Percentiles rank a stretch among this genome's conserved stretches.
Evolutionary conservation across 2,329 filamentous ascomycete species (phyloP).

Genomic region (Aureobasidium leucospermi): DNA sequence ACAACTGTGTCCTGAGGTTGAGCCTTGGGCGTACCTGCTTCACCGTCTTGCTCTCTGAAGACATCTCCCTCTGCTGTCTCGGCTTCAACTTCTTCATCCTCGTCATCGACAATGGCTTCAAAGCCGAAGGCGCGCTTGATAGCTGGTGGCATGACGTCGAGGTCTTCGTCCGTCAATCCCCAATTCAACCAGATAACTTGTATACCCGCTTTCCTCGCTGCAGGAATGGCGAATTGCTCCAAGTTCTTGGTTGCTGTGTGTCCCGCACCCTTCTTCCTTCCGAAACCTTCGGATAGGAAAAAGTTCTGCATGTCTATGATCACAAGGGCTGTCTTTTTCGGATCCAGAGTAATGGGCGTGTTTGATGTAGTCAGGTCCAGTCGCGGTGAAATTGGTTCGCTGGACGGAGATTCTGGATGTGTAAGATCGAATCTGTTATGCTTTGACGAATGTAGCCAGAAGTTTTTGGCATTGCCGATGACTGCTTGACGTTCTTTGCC

Average conservation of each 20-base stretch:
- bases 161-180: constrained; percentile 33
- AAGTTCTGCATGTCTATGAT: constrained; percentile 40
- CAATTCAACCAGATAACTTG: constrained; percentile 37
- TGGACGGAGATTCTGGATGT: constrained; percentile 29
- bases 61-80: constrained; percentile 14
- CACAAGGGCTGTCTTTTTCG: constrained; percentile 31
- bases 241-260: constrained; percentile 36
- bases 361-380: constrained; percentile 23
- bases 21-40: constrained; percentile 8
- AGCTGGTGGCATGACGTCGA: constrained; percentile 33
- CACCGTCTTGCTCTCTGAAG: constrained; percentile 15
- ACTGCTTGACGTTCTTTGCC: constrained; percentile 27
- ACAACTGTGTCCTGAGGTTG: constrained; percentile 15
- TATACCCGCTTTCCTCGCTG: constrained; percentile 37
- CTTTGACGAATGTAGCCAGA: constrained; percentile 39
- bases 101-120: constrained; percentile 21
- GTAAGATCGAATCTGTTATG: constrained; percentile 40
- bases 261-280: constrained; percentile 30
- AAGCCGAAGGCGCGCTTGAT: constrained; percentile 43
- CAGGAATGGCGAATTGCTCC: constrained; percentile 38
- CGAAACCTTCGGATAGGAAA: constrained; percentile 30
- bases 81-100: constrained; percentile 16
- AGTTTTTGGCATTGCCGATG: constrained; percentile 36
- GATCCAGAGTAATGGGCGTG: constrained; percentile 27
- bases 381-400: constrained; percentile 17